Percentiles rank a stretch among this genome's conserved stretches.
phyloP scores from a whole-genome alignment of 164 flowering plant species.

The Hamamelis virginiana region DNA sequence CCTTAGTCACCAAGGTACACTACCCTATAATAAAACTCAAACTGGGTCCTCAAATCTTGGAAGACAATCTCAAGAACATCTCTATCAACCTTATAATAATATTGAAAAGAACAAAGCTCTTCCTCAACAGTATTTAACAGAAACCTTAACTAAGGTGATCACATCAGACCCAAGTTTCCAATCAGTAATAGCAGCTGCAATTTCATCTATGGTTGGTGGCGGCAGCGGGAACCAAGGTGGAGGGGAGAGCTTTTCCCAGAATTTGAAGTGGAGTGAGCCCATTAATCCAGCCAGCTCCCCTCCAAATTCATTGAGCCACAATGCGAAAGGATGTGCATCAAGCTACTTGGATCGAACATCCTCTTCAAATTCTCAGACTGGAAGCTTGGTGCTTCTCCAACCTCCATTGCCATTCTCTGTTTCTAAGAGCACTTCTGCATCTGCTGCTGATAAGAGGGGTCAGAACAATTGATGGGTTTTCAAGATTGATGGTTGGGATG shows the following conservation, averaged over 20 bases:
- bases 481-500: neutral
- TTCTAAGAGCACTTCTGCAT: slow-evolving; percentile 8
- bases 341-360: slow-evolving; percentile 19
- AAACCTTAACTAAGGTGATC: slow-evolving; percentile 44
- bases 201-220: slow-evolving; percentile 34
- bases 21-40: slow-evolving; percentile 9
- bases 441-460: slow-evolving; percentile 13
- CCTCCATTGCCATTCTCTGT: slow-evolving; percentile 20
- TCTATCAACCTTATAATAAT: slow-evolving; percentile 13
- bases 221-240: neutral
- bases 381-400: slow-evolving; percentile 8
- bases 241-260: slow-evolving; percentile 14
- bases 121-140: slow-evolving; percentile 35
- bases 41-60: slow-evolving; percentile 2
- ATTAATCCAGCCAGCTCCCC: neutral
- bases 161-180: slow-evolving; percentile 43
- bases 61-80: slow-evolving; percentile 8
- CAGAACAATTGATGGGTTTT: slow-evolving; percentile 7
- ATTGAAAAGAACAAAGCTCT: slow-evolving; percentile 11
- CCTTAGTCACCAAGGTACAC: slow-evolving; percentile 4
- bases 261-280: slow-evolving; percentile 6
- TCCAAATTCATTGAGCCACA: slow-evolving; percentile 11
- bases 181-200: slow-evolving; percentile 42
- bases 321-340: slow-evolving; percentile 25
- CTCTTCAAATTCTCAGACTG: slow-evolving; percentile 13